phyloP scores from a whole-genome alignment of 257 asterid genomes.

The Echites panduratus region DNA sequence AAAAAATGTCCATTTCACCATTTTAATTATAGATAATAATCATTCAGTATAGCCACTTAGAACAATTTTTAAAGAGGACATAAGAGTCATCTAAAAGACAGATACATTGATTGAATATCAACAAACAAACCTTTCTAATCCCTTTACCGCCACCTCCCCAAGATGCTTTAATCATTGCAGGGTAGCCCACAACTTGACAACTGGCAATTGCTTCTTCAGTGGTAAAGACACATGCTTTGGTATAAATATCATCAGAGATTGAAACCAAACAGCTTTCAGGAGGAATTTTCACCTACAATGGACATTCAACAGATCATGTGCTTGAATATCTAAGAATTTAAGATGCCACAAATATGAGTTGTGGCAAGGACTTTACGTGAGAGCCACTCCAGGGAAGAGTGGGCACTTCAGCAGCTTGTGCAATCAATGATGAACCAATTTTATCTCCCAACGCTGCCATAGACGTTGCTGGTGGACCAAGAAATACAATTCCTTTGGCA shows the following conservation, averaged over 20 bases:
- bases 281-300: constrained; percentile 67
- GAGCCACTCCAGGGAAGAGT: constrained; percentile 99
- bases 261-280: constrained; percentile 71
- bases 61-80: constrained; percentile 5
- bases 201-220: constrained; percentile 96
- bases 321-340: constrained; percentile 8
- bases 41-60: constrained; percentile 2
- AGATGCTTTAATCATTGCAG: constrained; percentile 99
- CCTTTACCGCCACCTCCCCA: constrained; percentile 99
- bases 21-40: background rate
- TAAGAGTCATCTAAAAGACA: constrained; percentile 10
- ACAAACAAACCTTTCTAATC: constrained; percentile 80
- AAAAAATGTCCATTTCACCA: background rate
- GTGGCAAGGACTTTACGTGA: constrained; percentile 48
- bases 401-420: constrained; percentile 98
- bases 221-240: constrained; percentile 85
- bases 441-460: constrained; percentile 99
- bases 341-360: constrained; percentile 13
- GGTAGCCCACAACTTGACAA: constrained; percentile 96
- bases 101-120: constrained; percentile 7
- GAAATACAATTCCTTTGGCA: constrained; percentile 79
- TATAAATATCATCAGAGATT: constrained; percentile 72
- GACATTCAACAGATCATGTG: constrained; percentile 15
- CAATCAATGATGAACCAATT: constrained; percentile 95
- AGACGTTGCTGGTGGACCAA: constrained; percentile 86